Evolutionary conservation across 2,329 filamentous ascomycete genomes (phyloP), one percentile per base, ranked within the genome.

Genomic region (Hypocrella siamensis): DNA sequence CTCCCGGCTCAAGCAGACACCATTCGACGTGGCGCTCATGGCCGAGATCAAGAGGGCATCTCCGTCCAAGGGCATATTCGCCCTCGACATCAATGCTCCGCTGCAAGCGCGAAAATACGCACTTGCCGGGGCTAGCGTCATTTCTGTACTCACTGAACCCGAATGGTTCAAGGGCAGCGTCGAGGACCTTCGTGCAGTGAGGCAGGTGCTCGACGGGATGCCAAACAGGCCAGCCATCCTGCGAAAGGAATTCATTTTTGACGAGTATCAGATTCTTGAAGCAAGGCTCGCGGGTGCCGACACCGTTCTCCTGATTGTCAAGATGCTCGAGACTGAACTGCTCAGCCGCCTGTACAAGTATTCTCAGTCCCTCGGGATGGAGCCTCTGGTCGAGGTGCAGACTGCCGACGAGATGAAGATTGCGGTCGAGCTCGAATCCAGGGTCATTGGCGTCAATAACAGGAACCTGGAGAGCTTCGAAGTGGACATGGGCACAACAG

Each of bases 131-230:
- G 90, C 90, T 30, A 96, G 88, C 51, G 84, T 93, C 25, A 98
- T 98, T 42, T 96, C 90, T 2, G 90, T 98, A n/a, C 69, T 98
- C 29, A 98, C 90, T 0, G 90, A 98, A 56, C 90, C 92, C 1
- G 81, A 96, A 49, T 98, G 90, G 90, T 98, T 98, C 65, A 96
- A 94, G 59, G 90, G 90, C 30, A 93, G 80, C 54, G 86, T 98
- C 38, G 88, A 98, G 36, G 90, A 98, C 51, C 61, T 98, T 33
- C 74, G 81, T 37, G 75, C 79, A 21, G 90, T 96, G 19, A 75
- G 90, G 28, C 81, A 88, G 53, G 85, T 82, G 30, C 61, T 98
- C n/a, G 74, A 85, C 44, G 79, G 80, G 10, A 85, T 98, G 77
- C 78, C 83, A 2, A 92, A 94, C 51, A 71, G 90, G 32, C 92